Evolutionary conservation across 23 red algal genomes (phyloP).

Genomic region (Gracilaria gracilis): DNA sequence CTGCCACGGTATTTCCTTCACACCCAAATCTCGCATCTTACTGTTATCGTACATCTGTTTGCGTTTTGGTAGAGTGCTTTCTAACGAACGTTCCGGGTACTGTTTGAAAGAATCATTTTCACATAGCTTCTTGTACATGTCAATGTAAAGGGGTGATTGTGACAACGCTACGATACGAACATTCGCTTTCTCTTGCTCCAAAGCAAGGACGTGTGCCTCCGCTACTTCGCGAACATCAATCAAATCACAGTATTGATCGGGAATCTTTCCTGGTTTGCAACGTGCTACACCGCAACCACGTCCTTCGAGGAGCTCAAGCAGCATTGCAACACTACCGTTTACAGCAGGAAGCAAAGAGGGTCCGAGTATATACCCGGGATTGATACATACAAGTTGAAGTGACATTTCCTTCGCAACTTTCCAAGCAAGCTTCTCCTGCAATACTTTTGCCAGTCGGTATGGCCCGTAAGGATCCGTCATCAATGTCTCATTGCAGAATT

Average conservation of each 20-base stretch:
- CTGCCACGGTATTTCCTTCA: conserved; percentile 35
- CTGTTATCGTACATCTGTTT: conserved; percentile 19
- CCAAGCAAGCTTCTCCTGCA: conserved; percentile 44
- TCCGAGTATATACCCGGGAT: conserved; percentile 17
- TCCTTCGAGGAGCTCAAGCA: conserved; percentile 29
- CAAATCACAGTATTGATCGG: conserved; percentile 19
- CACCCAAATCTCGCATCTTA: conserved; percentile 15
- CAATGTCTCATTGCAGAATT: conserved; percentile 13
- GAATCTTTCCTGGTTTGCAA: conserved; percentile 24
- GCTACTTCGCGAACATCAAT: conserved; percentile 48
- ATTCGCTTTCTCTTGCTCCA: conserved; percentile 19
- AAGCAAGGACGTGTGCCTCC: conserved; percentile 30
- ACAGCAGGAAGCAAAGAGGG: conserved; percentile 27
- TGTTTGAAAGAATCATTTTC: conserved; percentile 17
- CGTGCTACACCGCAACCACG: conserved; percentile 21
- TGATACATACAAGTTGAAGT: conserved; percentile 32
- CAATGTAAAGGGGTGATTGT: conserved; percentile 22
- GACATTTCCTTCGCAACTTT: conserved; percentile 15
- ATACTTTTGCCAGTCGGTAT: conserved; percentile 36
- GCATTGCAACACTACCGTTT: conserved; percentile 18
- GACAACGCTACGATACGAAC: conserved; percentile 15
- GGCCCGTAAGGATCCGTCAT: conserved; percentile 23
- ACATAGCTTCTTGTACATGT: conserved; percentile 24
- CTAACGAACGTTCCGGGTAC: conserved; percentile 1
- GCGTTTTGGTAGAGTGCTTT: background rate